phyloP scores from a whole-genome alignment of 768 basidiomycete species.

The Serendipita sp. region DNA sequence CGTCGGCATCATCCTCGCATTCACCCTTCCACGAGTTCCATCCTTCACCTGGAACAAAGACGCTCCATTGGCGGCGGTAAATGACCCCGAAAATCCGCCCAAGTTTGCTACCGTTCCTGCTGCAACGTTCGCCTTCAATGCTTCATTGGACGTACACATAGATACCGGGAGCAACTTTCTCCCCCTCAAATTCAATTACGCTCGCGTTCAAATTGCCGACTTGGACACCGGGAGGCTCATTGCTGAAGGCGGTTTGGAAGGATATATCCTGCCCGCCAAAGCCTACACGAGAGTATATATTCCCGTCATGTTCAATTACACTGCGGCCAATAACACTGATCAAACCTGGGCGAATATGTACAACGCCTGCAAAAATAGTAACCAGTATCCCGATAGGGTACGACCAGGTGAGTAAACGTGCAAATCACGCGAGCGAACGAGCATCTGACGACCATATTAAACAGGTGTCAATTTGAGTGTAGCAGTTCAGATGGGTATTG shows the following conservation, averaged over 20 bases:
- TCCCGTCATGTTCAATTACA: slow-evolving; percentile 73
- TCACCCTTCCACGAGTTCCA: slow-evolving; percentile 76
- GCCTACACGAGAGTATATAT: slow-evolving; percentile 45
- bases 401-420: slow-evolving; percentile 39
- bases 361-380: slow-evolving; percentile 52
- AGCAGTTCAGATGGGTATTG: slow-evolving; percentile 48
- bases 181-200: slow-evolving; percentile 53
- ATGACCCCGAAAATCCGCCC: slow-evolving; percentile 22
- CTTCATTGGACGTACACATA: slow-evolving; percentile 53
- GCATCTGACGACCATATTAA: slow-evolving; percentile 10
- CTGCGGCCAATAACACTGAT: slow-evolving; percentile 65
- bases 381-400: slow-evolving; percentile 30
- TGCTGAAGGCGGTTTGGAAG: slow-evolving; percentile 46
- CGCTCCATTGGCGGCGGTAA: slow-evolving; percentile 31
- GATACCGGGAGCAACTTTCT: slow-evolving; percentile 63
- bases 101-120: slow-evolving; percentile 62
- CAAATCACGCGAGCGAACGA: slow-evolving; percentile 9
- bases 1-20: slow-evolving; percentile 46
- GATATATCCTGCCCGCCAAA: slow-evolving; percentile 49
- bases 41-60: slow-evolving; percentile 42
- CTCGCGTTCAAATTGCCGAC: slow-evolving; percentile 58
- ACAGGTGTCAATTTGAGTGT: slow-evolving; percentile 45
- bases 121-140: slow-evolving; percentile 74
- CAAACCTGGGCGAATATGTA: slow-evolving; percentile 71
- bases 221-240: slow-evolving; percentile 47